Percentiles rank a stretch among this genome's conserved stretches.
Conservation (phyloP, 1,284 basidiomycete species). For the Exobasidium rhododendri region DNA sequence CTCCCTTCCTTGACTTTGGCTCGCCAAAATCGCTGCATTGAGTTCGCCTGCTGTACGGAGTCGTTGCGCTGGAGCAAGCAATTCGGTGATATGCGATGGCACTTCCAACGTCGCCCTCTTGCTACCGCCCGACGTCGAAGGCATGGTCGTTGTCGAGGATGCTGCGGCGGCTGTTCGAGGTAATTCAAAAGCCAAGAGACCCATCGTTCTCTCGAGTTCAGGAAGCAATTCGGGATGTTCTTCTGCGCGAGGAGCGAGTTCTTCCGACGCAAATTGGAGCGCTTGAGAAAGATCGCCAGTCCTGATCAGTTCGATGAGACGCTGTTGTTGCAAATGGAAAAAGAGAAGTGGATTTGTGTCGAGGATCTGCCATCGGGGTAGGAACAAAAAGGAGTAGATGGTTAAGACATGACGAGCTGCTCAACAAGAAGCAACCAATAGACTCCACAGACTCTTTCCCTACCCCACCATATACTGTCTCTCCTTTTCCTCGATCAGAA, state of each 20-base stretch:
- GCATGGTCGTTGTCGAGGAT: slow-evolving; percentile 14
- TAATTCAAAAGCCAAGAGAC: slow-evolving; percentile 79
- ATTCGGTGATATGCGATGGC: slow-evolving; percentile 68
- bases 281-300: slow-evolving; percentile 75
- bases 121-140: neutral
- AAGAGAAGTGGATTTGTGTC: slow-evolving; percentile 86
- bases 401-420: no score
- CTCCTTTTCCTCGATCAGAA: neutral
- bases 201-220: slow-evolving; percentile 93
- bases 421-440: no score
- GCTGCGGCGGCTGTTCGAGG: slow-evolving; percentile 17
- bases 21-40: slow-evolving; percentile 89
- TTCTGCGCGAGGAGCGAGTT: slow-evolving; percentile 89
- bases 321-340: slow-evolving; percentile 90
- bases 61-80: slow-evolving; percentile 80
- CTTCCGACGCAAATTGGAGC: slow-evolving; percentile 82
- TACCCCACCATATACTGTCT: neutral
- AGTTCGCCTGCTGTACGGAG: slow-evolving; percentile 85
- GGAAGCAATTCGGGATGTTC: slow-evolving; percentile 88
- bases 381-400: slow-evolving; percentile 4
- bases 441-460: no score
- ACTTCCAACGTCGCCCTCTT: slow-evolving; percentile 28
- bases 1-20: slow-evolving; percentile 83
- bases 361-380: slow-evolving; percentile 68
- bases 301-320: slow-evolving; percentile 89